Evolutionary conservation across 164 flowering plant genomes (phyloP).

Genomic region (Vitis rupestris): DNA sequence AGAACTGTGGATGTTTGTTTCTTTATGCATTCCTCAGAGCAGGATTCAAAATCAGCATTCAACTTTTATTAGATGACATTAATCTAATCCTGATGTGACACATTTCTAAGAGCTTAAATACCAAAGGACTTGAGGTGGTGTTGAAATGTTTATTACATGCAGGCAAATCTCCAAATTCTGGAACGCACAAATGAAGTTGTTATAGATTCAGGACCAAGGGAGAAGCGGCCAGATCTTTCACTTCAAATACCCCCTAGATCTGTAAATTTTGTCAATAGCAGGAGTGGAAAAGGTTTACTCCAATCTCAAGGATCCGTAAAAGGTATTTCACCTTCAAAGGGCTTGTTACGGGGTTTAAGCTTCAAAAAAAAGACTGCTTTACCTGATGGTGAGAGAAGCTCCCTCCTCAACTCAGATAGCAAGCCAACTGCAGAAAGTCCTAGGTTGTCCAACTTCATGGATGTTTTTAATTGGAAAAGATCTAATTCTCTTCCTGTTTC

Average conservation of each 20-base stretch:
- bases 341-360: constrained; percentile 64
- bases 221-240: constrained; percentile 41
- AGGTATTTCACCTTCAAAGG: constrained; percentile 45
- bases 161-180: constrained; percentile 36
- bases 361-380: constrained; percentile 47
- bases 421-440: constrained; percentile 45
- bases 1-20: too few species aligned
- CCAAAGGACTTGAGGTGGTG: neutral
- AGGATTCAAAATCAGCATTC: neutral
- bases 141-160: constrained; percentile 16
- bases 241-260: constrained; percentile 70
- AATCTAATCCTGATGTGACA: neutral
- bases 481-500: constrained; percentile 79
- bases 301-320: constrained; percentile 46
- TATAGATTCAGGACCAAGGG: constrained; percentile 25
- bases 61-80: neutral
- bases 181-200: constrained; percentile 20
- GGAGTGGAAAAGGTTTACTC: constrained; percentile 44
- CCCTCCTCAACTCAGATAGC: constrained; percentile 48
- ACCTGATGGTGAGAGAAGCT: constrained; percentile 56
- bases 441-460: constrained; percentile 22
- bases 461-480: constrained; percentile 51
- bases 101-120: neutral
- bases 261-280: constrained; percentile 30
- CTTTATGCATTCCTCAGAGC: too few species aligned